Evolutionary conservation across 1,139 yeast species (phyloP).

Genomic region (Yamadazyma blattariae): DNA sequence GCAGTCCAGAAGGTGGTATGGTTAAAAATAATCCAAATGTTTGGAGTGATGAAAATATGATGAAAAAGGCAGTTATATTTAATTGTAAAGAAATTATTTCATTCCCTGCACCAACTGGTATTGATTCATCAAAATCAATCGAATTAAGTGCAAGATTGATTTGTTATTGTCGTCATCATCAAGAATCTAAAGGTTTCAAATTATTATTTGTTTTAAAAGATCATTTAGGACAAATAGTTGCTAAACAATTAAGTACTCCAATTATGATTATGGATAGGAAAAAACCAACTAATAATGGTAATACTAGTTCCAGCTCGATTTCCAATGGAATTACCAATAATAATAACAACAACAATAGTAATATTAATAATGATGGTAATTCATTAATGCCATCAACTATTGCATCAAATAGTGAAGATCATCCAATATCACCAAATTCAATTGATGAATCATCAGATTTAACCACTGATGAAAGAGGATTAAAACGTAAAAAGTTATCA

Average conservation of each 20-base stretch:
- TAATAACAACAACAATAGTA: constrained; percentile 1
- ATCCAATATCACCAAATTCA: constrained; percentile 59
- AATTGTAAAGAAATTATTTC: constrained; percentile 86
- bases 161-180: constrained; percentile 94
- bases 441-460: constrained; percentile 68
- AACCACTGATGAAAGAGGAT: constrained; percentile 39
- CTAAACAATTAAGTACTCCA: constrained; percentile 66
- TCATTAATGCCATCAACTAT: too few relatives aligned
- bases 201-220: constrained; percentile 70
- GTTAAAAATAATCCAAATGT: constrained; percentile 48
- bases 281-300: constrained; percentile 38
- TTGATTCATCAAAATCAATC: constrained; percentile 41
- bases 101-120: constrained; percentile 62
- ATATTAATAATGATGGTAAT: too few relatives aligned
- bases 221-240: constrained; percentile 58
- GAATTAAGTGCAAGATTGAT: constrained; percentile 85
- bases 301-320: constrained; percentile 15
- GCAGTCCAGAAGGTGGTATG: constrained; percentile 17
- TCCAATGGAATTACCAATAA: constrained; percentile 8
- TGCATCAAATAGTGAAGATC: constrained; percentile 13
- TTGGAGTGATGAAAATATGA: constrained; percentile 73
- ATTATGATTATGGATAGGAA: constrained; percentile 94
- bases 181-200: constrained; percentile 76
- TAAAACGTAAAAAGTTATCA: constrained; percentile 43
- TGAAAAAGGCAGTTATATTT: constrained; percentile 81